These are phyloP conservation scores for Mortierella alpina DNA, from an alignment of 192 early-diverging fungal species.

Conservation along the genomic window DNA sequence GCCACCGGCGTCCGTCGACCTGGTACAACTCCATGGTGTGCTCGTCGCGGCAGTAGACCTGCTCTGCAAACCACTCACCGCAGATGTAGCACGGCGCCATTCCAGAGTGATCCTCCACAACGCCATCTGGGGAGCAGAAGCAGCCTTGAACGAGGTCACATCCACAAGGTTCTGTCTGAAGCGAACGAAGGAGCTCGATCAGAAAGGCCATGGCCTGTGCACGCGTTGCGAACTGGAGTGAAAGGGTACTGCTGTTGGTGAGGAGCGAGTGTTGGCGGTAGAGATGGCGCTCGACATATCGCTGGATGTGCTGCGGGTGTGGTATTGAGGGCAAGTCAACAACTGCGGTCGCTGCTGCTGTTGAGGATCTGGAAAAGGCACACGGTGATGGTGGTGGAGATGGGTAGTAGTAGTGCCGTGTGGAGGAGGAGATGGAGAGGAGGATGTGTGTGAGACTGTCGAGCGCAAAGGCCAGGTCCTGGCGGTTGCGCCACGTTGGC, in stretches of 20 bases:
- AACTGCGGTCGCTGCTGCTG: slow-evolving; percentile 15
- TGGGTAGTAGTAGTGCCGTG: neutral
- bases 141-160: slow-evolving; percentile 42
- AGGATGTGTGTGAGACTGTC: slow-evolving; percentile 36
- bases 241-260: slow-evolving; percentile 1
- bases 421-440: slow-evolving; percentile 16
- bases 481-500: slow-evolving; percentile 41
- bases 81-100: slow-evolving; percentile 48
- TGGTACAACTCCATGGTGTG: slow-evolving; percentile 9
- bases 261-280: neutral
- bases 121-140: slow-evolving; percentile 31
- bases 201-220: slow-evolving; percentile 51
- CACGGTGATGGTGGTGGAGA: slow-evolving; percentile 6
- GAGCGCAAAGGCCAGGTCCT: slow-evolving; percentile 45
- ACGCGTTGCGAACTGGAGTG: slow-evolving; percentile 39
- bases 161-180: slow-evolving; percentile 38
- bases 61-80: slow-evolving; percentile 50
- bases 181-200: slow-evolving; percentile 30
- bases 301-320: too few relatives aligned
- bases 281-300: slow-evolving; percentile 13
- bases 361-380: slow-evolving; percentile 9
- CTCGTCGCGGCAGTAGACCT: slow-evolving; percentile 13
- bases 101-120: slow-evolving; percentile 33
- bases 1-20: slow-evolving; percentile 37
- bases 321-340: neutral